Percentiles rank a stretch among this genome's conserved stretches.
Conservation (phyloP, 352 stramenopile species). For the Halophytophthora polymorphica region DNA sequence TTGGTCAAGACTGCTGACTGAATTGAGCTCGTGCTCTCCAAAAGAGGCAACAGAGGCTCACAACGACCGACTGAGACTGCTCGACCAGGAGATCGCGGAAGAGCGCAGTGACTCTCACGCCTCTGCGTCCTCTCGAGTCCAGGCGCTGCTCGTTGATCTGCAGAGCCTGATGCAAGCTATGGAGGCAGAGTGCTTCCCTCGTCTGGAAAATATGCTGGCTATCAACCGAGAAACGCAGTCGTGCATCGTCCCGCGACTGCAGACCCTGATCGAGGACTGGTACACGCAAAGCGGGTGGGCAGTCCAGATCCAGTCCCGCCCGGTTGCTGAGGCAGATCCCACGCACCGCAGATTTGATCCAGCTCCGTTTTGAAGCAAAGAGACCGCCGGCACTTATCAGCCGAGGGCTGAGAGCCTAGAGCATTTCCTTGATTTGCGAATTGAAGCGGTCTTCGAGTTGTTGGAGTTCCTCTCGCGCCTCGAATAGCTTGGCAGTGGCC, state of each 20-base stretch:
- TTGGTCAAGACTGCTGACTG: conserved; percentile 11
- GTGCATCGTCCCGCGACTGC: conserved; percentile 20
- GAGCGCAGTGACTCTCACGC: conserved; percentile 15
- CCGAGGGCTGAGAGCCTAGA: conserved; percentile 5
- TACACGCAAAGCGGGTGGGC: conserved; percentile 31
- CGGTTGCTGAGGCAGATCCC: no score
- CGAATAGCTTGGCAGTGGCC: conserved; percentile 28
- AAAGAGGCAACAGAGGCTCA: background rate
- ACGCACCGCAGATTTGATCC: no score
- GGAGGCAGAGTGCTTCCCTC: conserved; percentile 12
- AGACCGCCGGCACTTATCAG: no score
- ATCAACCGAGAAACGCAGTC: conserved; percentile 24
- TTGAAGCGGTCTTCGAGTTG: conserved; percentile 50
- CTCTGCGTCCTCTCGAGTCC: conserved; percentile 3
- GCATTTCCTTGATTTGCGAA: conserved; percentile 43
- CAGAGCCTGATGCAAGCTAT: conserved; percentile 10
- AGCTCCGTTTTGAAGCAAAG: no score
- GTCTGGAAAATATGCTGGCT: conserved; percentile 22
- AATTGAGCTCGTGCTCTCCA: conserved; percentile 17
- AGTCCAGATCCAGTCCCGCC: conserved; percentile 1
- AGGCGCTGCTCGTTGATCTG: conserved; percentile 15
- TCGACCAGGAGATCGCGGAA: conserved; percentile 20
- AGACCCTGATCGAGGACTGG: conserved; percentile 26
- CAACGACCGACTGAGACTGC: conserved; percentile 3
- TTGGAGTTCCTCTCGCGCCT: conserved; percentile 32